Evolutionary conservation across 306 rosid genomes (phyloP).

Genomic region (Benincasa hispida): DNA sequence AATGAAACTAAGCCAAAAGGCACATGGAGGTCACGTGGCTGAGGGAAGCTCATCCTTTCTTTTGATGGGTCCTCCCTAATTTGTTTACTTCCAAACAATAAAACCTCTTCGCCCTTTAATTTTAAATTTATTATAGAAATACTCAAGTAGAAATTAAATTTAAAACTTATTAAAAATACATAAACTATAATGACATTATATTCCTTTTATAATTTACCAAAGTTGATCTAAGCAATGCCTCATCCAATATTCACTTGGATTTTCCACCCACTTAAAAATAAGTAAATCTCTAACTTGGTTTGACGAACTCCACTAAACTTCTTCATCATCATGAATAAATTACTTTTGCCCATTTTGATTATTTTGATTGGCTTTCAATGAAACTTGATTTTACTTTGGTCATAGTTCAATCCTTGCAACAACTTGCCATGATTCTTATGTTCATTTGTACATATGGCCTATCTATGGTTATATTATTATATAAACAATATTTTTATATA

Average conservation of each 20-base stretch:
- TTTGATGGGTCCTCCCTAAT: no score
- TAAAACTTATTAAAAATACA: no score
- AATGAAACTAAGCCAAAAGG: not conserved
- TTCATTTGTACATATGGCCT: not conserved
- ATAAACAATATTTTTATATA: no score
- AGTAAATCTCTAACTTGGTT: not conserved
- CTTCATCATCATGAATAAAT: not conserved
- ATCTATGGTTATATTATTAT: not conserved
- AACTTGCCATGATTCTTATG: not conserved
- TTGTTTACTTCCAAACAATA: no score
- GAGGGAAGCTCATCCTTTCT: not conserved
- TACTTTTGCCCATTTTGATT: not conserved
- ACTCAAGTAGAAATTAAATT: no score
- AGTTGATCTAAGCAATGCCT: no score
- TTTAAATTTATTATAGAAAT: no score
- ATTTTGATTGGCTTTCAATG: not conserved
- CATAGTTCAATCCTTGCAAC: not conserved
- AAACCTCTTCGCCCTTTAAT: no score
- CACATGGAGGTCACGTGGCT: conserved; percentile 1
- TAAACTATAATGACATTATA: no score
- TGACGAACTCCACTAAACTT: not conserved
- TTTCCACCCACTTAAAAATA: not conserved
- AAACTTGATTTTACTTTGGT: not conserved
- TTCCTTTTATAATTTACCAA: no score
- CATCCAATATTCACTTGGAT: not conserved